Conservation (phyloP, 2,329 filamentous ascomycete genomes). For the Calonectria naviculata region DNA sequence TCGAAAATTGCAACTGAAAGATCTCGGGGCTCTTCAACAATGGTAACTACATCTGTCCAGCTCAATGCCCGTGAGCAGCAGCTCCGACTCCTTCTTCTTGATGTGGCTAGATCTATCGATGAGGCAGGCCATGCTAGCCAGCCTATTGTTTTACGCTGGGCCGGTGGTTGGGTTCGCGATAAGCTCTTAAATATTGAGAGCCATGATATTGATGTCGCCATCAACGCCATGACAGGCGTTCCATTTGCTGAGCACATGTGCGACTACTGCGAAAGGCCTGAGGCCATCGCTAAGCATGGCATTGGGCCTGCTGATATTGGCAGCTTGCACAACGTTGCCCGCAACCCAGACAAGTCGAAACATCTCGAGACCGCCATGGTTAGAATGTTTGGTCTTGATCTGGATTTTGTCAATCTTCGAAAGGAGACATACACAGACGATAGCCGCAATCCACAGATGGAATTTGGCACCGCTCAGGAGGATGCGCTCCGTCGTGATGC, state of each 20-base stretch:
- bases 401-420: constrained; percentile 94
- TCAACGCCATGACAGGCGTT: constrained; percentile 87
- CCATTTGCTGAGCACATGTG: constrained; percentile 77
- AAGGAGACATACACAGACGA: constrained; percentile 93
- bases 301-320: constrained; percentile 71
- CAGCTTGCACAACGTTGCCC: constrained; percentile 86
- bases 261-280: constrained; percentile 72
- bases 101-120: constrained; percentile 77
- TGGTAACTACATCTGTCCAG: constrained; percentile 47
- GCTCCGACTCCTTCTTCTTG: constrained; percentile 81
- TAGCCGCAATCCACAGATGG: constrained; percentile 90
- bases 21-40: constrained; percentile 16
- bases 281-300: constrained; percentile 70
- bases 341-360: constrained; percentile 96
- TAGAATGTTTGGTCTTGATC: constrained; percentile 84
- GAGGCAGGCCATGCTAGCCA: constrained; percentile 57
- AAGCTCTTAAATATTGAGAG: constrained; percentile 79
- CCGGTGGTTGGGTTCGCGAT: constrained; percentile 89
- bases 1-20: neutral
- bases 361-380: constrained; percentile 93
- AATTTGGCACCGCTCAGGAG: constrained; percentile 92
- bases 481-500: constrained; percentile 92
- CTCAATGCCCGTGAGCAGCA: constrained; percentile 79
- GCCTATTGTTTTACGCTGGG: constrained; percentile 77
- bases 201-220: constrained; percentile 86